Conservation (phyloP, 2,329 filamentous ascomycete genomes). For the Orbilia quercus region DNA sequence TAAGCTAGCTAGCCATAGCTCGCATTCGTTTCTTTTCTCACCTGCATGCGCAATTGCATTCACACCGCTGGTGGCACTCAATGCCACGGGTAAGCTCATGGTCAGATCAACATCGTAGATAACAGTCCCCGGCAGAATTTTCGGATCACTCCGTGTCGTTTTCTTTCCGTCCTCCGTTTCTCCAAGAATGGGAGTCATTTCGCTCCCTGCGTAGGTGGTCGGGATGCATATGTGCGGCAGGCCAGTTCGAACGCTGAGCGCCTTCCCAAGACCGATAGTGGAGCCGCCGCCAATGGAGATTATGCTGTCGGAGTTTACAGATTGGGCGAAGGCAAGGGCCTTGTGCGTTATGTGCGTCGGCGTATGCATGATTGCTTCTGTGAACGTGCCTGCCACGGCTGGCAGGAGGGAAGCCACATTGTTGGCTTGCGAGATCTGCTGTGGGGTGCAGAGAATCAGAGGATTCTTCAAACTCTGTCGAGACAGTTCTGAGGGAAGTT, state of each 20-base stretch:
- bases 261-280: conserved; percentile 73
- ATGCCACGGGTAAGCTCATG: conserved; percentile 68
- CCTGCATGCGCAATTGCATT: conserved; percentile 74
- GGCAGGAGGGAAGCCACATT: conserved; percentile 65
- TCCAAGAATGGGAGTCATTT: conserved; percentile 74
- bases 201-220: conserved; percentile 72
- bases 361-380: conserved; percentile 73
- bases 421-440: conserved; percentile 66
- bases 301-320: conserved; percentile 67
- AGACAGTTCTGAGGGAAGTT: conserved; percentile 64
- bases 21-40: conserved; percentile 56
- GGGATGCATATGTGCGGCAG: conserved; percentile 72
- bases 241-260: conserved; percentile 68
- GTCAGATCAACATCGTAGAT: conserved; percentile 75
- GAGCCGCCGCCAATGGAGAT: conserved; percentile 73
- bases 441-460: conserved; percentile 70
- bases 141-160: conserved; percentile 70
- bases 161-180: conserved; percentile 72
- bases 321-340: conserved; percentile 67
- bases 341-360: conserved; percentile 70
- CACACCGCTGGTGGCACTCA: conserved; percentile 71
- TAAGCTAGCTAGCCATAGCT: conserved; percentile 62
- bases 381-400: conserved; percentile 68
- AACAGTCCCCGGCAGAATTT: conserved; percentile 71
- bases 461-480: conserved; percentile 67